Evolutionary conservation across 1,284 basidiomycete species (phyloP).

Genomic region (Mycosarcoma maydis): DNA sequence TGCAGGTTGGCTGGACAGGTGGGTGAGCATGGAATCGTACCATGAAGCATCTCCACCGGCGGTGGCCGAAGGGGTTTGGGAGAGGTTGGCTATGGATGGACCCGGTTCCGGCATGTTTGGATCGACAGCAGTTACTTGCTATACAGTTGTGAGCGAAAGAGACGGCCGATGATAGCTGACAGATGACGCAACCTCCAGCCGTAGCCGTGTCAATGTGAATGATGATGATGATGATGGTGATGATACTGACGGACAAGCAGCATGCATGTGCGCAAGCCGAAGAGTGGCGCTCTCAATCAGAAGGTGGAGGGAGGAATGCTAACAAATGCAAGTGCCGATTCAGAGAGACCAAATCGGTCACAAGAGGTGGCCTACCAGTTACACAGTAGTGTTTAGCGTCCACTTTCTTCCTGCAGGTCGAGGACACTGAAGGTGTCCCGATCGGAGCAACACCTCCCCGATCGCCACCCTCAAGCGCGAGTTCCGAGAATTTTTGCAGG

Average conservation of each 20-base stretch:
- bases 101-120: constrained; percentile 21
- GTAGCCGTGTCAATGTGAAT: no score
- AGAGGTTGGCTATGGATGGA: constrained; percentile 42
- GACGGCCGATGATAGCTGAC: no score
- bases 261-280: not conserved
- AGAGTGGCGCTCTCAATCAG: not conserved
- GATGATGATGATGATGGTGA: no score
- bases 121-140: no score
- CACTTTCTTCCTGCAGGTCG: not conserved
- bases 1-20: constrained; percentile 54
- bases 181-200: no score
- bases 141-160: no score
- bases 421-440: no score
- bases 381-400: constrained; percentile 2
- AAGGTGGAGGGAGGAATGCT: constrained; percentile 7
- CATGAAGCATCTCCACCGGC: constrained; percentile 42
- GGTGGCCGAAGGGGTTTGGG: constrained; percentile 36
- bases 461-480: constrained; percentile 1
- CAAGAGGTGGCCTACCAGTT: not conserved
- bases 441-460: constrained; percentile 1
- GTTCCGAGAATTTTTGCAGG: constrained; percentile 16
- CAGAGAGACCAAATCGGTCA: constrained; percentile 1
- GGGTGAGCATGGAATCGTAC: constrained; percentile 63
- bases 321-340: constrained; percentile 11
- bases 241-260: no score